Percentiles rank a stretch among this genome's conserved stretches.
phyloP scores from a whole-genome alignment of 306 rosid species.

The Dalbergia cultrata region DNA sequence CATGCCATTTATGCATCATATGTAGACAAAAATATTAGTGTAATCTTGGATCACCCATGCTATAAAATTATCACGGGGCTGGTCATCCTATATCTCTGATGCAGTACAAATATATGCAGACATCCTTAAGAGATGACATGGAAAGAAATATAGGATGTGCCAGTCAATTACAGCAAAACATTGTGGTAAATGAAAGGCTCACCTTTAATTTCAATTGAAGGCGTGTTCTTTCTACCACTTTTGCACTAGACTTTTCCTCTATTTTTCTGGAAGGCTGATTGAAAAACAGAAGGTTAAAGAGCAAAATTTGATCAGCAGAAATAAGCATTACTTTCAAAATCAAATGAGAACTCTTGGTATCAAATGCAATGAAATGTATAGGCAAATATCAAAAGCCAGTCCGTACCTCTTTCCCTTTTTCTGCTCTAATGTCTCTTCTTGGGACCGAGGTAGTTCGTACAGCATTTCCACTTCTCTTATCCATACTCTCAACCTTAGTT shows the following conservation, averaged over 20 bases:
- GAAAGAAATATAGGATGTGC: conserved; percentile 18
- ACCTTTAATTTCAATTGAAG: conserved; percentile 79
- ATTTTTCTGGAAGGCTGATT: conserved; percentile 57
- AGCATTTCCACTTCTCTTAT: conserved; percentile 60
- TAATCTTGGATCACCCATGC: not conserved
- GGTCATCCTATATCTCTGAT: not conserved
- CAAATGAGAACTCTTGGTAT: conserved; percentile 2
- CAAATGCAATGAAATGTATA: not conserved
- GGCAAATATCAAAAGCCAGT: conserved; percentile 29
- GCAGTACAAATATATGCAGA: conserved; percentile 24
- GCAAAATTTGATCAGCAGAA: conserved; percentile 21
- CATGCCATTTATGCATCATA: conserved; percentile 27
- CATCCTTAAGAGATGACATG: conserved; percentile 39
- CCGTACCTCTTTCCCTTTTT: conserved; percentile 70
- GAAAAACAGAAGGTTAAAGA: conserved; percentile 4
- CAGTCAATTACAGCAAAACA: conserved; percentile 28
- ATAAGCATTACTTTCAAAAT: conserved; percentile 23
- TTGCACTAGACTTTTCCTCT: conserved; percentile 56
- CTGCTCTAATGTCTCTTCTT: conserved; percentile 60
- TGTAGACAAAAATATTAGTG: conserved; percentile 11
- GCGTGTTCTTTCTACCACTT: conserved; percentile 54
- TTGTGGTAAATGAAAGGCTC: conserved; percentile 6
- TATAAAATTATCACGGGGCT: not conserved
- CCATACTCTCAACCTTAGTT: conserved; percentile 56
- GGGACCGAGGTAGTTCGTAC: conserved; percentile 52